Evolutionary conservation across 345 rosid species (phyloP).

Genomic region (Reutealis trisperma): DNA sequence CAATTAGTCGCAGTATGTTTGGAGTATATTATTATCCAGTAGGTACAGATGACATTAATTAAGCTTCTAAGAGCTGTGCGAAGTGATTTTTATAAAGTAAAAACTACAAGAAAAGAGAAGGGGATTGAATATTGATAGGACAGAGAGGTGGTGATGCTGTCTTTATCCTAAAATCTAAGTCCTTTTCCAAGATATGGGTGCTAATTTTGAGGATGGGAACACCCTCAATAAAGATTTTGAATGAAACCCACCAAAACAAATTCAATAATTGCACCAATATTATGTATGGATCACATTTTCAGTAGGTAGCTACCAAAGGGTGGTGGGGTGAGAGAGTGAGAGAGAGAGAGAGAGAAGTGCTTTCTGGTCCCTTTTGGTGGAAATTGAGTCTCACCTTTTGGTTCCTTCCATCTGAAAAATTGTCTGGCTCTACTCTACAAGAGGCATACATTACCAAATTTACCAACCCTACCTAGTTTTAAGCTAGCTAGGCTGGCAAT

Average conservation of each 20-base stretch:
- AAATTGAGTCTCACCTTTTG: conserved; percentile 40
- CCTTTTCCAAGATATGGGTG: conserved; percentile 47
- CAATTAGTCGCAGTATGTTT: neutral
- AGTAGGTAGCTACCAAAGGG: conserved; percentile 29
- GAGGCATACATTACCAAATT: conserved; percentile 27
- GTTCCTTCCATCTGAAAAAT: conserved; percentile 30
- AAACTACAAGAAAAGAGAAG: conserved; percentile 3
- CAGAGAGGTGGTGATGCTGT: conserved; percentile 27
- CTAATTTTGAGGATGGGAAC: conserved; percentile 32
- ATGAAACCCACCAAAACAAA: conserved; percentile 17
- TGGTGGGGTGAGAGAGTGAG: conserved; percentile 13
- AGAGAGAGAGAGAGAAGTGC: too few species aligned
- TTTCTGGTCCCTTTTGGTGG: conserved; percentile 28
- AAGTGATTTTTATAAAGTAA: neutral
- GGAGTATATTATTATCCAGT: too few species aligned
- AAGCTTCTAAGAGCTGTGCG: neutral
- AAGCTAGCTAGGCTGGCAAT: conserved; percentile 34
- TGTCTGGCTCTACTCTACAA: conserved; percentile 25
- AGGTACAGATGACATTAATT: neutral
- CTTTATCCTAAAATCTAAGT: conserved; percentile 32
- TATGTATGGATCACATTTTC: conserved; percentile 40
- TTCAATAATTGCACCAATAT: conserved; percentile 40
- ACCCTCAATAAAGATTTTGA: conserved; percentile 5
- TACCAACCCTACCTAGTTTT: conserved; percentile 31
- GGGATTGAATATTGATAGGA: conserved; percentile 17